Conservation (phyloP, 768 basidiomycete species). For the Lyophyllum shimeji region DNA sequence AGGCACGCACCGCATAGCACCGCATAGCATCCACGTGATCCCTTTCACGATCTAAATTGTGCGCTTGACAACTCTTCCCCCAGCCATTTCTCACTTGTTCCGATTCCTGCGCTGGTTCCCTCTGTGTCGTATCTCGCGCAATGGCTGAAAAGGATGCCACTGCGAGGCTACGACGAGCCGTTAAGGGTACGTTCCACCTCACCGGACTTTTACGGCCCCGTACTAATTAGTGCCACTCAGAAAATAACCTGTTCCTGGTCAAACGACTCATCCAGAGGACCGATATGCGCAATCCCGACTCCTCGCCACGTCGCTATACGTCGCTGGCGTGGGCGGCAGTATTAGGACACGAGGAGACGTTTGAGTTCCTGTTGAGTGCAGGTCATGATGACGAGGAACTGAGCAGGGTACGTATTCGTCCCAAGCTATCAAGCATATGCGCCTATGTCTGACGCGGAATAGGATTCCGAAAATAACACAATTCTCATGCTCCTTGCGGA, state of each 20-base stretch:
- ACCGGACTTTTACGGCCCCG: not conserved
- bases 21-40: conserved; percentile 17
- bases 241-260: conserved; percentile 93
- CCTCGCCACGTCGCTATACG: conserved; percentile 71
- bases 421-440: not conserved
- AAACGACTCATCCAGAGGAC: conserved; percentile 82
- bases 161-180: conserved; percentile 72
- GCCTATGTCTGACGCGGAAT: not conserved
- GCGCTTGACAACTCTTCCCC: conserved; percentile 12
- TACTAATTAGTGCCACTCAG: conserved; percentile 40
- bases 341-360: conserved; percentile 87
- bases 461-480: conserved; percentile 94
- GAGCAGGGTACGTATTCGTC: conserved; percentile 59
- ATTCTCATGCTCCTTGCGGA: conserved; percentile 93
- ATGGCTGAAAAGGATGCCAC: conserved; percentile 87
- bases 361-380: conserved; percentile 81
- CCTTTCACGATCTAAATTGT: conserved; percentile 18
- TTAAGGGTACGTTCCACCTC: conserved; percentile 55
- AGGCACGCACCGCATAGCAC: conserved; percentile 21
- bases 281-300: conserved; percentile 91
- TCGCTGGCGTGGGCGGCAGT: conserved; percentile 92
- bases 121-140: conserved; percentile 2
- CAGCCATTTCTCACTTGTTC: conserved; percentile 8
- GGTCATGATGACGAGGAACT: conserved; percentile 95
- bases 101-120: not conserved